A percentile compares a stretch with the other conserved stretches of the same genome.
Conservation (phyloP, 176 grass and related monocot genomes). For the Phragmites australis region DNA sequence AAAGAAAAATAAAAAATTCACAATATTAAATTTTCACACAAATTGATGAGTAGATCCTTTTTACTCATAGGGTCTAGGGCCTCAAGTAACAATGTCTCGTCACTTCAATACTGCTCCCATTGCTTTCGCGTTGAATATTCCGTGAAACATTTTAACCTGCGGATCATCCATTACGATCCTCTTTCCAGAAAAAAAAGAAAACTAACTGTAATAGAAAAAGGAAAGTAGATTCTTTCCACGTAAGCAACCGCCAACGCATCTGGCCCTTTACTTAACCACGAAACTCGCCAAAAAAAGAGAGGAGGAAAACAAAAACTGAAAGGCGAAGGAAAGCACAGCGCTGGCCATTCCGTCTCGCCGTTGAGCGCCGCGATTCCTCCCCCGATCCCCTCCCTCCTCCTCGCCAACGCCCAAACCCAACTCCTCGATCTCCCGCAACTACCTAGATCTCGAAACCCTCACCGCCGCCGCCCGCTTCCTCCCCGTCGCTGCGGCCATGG, state of each 20-base stretch:
- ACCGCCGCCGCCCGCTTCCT: neutral
- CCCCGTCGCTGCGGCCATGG: conserved; percentile 51
- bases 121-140: no score
- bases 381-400: neutral
- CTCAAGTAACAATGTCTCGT: no score
- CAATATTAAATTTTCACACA: no score
- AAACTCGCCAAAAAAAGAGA: neutral
- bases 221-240: neutral
- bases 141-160: no score
- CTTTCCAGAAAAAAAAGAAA: no score
- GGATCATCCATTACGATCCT: no score
- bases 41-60: no score
- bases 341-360: conserved; percentile 17
- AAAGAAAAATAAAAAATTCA: no score
- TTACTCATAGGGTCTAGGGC: no score
- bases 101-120: no score
- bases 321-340: conserved; percentile 5
- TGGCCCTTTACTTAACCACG: neutral
- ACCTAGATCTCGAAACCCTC: conserved; percentile 50
- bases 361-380: conserved; percentile 3
- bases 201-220: neutral
- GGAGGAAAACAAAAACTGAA: neutral
- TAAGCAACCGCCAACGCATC: neutral
- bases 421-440: conserved; percentile 38
- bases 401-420: conserved; percentile 41